phyloP scores from a whole-genome alignment of 2,329 filamentous ascomycete species.

The Zymoseptoria pseudotritici region DNA sequence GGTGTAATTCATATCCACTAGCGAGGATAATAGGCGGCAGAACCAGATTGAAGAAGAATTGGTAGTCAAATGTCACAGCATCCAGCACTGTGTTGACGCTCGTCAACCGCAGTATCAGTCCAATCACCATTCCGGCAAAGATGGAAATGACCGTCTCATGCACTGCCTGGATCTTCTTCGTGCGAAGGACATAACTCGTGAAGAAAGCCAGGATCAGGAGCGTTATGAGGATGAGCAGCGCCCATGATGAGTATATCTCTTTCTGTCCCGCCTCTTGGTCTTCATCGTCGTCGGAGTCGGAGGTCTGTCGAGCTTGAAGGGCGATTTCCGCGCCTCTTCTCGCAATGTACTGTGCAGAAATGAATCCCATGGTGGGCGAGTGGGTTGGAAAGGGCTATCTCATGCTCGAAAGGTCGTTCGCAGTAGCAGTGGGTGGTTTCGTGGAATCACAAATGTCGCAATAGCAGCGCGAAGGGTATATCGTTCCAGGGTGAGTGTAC shows the following conservation, averaged over 20 bases:
- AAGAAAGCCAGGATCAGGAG: slow-evolving; percentile 92
- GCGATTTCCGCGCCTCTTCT: slow-evolving; percentile 10
- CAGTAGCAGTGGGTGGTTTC: not conserved
- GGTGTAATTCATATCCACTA: slow-evolving; percentile 93
- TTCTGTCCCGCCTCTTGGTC: slow-evolving; percentile 78
- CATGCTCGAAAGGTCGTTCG: slow-evolving; percentile 14
- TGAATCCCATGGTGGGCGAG: slow-evolving; percentile 23
- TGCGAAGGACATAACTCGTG: slow-evolving; percentile 92
- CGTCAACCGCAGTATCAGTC: slow-evolving; percentile 75
- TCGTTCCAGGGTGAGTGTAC: not conserved
- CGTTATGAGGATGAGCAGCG: slow-evolving; percentile 91
- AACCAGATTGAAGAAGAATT: slow-evolving; percentile 98
- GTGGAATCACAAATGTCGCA: not conserved
- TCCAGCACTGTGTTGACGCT: slow-evolving; percentile 78
- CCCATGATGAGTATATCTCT: slow-evolving; percentile 94
- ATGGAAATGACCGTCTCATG: slow-evolving; percentile 98
- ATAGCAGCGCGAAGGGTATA: not conserved
- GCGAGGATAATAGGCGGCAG: slow-evolving; percentile 97
- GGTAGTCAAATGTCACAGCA: slow-evolving; percentile 93
- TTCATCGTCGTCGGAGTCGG: slow-evolving; percentile 44
- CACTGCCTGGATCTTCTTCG: slow-evolving; percentile 92
- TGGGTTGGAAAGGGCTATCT: slow-evolving; percentile 16
- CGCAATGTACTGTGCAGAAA: slow-evolving; percentile 13
- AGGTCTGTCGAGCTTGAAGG: slow-evolving; percentile 35
- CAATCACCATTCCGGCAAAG: slow-evolving; percentile 95